Conservation (phyloP, 805 yeast species). For the Pichia deserticola region DNA sequence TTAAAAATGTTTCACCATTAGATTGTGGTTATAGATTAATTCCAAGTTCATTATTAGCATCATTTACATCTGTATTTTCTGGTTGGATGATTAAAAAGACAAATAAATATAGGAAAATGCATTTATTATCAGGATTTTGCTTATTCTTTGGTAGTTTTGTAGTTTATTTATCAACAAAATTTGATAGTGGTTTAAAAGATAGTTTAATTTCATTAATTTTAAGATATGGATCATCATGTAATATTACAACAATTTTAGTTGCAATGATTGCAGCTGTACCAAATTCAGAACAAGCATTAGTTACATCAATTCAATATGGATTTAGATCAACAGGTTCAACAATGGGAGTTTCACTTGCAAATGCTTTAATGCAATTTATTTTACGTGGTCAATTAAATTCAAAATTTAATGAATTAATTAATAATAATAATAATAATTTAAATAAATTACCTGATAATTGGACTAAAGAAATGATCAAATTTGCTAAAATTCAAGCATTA, state of each 20-base stretch:
- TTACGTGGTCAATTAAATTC: slow-evolving; percentile 10
- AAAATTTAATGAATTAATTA: slow-evolving; percentile 11
- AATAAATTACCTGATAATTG: slow-evolving; percentile 11
- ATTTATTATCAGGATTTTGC: slow-evolving; percentile 32
- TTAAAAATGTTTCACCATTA: slow-evolving; percentile 21
- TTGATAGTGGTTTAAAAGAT: slow-evolving; percentile 29
- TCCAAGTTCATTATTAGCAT: slow-evolving; percentile 59
- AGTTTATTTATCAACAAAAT: slow-evolving; percentile 19
- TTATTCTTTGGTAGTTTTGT: slow-evolving; percentile 40
- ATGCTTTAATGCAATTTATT: slow-evolving; percentile 37
- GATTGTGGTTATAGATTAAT: slow-evolving; percentile 36
- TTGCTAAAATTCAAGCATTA: slow-evolving; percentile 10
- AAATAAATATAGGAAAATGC: slow-evolving; percentile 52
- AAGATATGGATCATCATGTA: slow-evolving; percentile 60
- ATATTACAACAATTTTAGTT: slow-evolving; percentile 63
- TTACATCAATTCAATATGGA: slow-evolving; percentile 83
- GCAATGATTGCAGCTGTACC: slow-evolving; percentile 76
- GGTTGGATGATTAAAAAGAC: slow-evolving; percentile 64
- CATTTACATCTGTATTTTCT: slow-evolving; percentile 57
- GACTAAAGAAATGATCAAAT: slow-evolving; percentile 6
- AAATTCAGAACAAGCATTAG: slow-evolving; percentile 64
- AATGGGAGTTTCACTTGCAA: slow-evolving; percentile 43
- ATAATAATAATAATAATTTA: background rate
- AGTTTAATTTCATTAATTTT: slow-evolving; percentile 41
- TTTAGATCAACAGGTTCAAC: slow-evolving; percentile 51